These are phyloP conservation scores for Tricholoma flavovirens DNA, from an alignment of 768 basidiomycete genomes.

Conservation along the genomic window DNA sequence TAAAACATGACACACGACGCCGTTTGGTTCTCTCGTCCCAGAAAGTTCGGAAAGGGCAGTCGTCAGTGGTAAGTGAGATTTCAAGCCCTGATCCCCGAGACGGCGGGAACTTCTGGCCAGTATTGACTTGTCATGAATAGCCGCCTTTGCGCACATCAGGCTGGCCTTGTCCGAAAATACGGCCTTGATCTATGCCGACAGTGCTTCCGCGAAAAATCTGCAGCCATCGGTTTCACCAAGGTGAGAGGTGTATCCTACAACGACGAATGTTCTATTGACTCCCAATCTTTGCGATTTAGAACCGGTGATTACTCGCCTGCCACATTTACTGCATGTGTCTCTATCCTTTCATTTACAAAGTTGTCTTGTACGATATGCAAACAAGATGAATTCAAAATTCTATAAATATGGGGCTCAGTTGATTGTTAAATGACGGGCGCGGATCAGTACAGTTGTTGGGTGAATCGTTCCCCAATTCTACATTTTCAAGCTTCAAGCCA, in stretches of 20 bases:
- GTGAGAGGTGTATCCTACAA: constrained; percentile 33
- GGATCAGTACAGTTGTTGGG: no score
- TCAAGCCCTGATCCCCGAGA: background rate
- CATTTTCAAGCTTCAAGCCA: background rate
- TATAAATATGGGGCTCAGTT: no score
- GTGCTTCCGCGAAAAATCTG: constrained; percentile 95
- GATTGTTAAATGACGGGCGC: background rate
- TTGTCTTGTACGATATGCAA: constrained; percentile 13
- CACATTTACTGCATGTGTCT: background rate
- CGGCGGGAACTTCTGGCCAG: background rate
- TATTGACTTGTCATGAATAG: constrained; percentile 31
- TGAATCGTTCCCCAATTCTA: background rate
- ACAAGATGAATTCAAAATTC: no score
- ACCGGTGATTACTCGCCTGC: constrained; percentile 30
- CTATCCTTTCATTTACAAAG: constrained; percentile 1
- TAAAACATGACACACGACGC: constrained; percentile 94
- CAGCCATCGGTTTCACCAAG: constrained; percentile 93
- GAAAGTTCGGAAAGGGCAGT: constrained; percentile 92
- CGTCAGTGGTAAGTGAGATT: constrained; percentile 75
- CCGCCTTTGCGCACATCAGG: constrained; percentile 95
- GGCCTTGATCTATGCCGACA: constrained; percentile 97
- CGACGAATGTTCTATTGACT: background rate
- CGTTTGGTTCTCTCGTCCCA: constrained; percentile 95
- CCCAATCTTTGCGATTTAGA: constrained; percentile 23
- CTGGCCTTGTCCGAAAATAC: constrained; percentile 96